Conservation (phyloP, 106 monocot species). For the Dioscorea alata region DNA sequence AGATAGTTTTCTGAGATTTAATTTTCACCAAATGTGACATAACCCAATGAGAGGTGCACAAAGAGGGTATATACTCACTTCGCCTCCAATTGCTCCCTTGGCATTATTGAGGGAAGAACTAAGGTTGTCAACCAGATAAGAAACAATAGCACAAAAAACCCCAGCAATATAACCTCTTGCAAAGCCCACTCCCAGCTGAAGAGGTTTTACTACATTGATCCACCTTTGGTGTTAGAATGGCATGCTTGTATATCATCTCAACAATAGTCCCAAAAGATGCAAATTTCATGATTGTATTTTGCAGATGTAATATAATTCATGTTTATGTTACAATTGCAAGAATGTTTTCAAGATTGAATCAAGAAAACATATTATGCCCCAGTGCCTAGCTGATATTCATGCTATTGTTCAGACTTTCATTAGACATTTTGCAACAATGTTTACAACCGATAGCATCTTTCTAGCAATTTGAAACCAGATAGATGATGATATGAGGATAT, state of each 20-base stretch:
- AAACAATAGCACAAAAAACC: conserved; percentile 24
- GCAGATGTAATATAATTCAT: neutral
- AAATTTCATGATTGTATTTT: conserved; percentile 24
- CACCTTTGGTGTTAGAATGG: conserved; percentile 9
- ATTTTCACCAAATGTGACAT: no score
- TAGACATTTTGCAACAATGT: no score
- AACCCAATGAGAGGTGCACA: neutral
- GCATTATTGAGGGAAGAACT: conserved; percentile 18
- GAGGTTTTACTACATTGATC: conserved; percentile 12
- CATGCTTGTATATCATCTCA: conserved; percentile 19
- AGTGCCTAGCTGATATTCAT: no score
- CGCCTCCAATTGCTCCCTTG: conserved; percentile 10
- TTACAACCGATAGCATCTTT: no score
- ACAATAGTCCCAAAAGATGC: conserved; percentile 22
- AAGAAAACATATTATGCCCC: no score
- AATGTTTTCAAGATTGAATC: no score
- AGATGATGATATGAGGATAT: no score
- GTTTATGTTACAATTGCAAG: no score
- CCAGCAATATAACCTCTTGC: no score
- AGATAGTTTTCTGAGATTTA: no score
- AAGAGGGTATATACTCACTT: neutral
- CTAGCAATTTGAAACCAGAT: no score
- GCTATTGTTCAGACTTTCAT: no score
- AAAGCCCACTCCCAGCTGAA: conserved; percentile 19
- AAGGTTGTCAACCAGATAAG: conserved; percentile 14